Percentiles rank a stretch among this genome's conserved stretches.
Evolutionary conservation across 2,329 filamentous ascomycete genomes (phyloP).

Genomic region (Aspergillus pseudoglaucus): DNA sequence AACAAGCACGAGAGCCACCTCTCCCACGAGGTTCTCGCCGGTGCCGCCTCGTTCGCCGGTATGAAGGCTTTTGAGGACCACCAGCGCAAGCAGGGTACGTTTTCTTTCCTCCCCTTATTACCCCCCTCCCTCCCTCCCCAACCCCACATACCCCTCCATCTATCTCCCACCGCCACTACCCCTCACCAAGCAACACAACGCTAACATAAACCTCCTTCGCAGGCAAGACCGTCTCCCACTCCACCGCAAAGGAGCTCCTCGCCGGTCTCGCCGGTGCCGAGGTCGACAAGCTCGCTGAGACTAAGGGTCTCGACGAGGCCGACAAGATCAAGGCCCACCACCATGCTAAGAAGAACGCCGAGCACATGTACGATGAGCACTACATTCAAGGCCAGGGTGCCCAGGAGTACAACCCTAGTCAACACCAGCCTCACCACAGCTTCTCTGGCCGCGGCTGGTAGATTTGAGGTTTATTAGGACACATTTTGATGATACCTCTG

Average conservation of each 20-base stretch:
- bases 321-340: slow-evolving; percentile 55
- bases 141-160: not conserved
- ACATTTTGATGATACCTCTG: not conserved
- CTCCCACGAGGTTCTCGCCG: slow-evolving; percentile 67
- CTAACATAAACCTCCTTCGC: not conserved
- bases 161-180: too few species aligned
- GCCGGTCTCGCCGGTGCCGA: slow-evolving; percentile 67
- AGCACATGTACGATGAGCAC: slow-evolving; percentile 57
- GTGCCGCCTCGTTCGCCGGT: slow-evolving; percentile 69
- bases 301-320: slow-evolving; percentile 57
- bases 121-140: too few species aligned
- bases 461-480: not conserved
- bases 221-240: slow-evolving; percentile 66
- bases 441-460: slow-evolving; percentile 22
- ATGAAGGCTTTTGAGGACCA: slow-evolving; percentile 75
- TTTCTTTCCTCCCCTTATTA: not conserved
- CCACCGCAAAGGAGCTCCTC: slow-evolving; percentile 70
- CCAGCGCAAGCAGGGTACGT: slow-evolving; percentile 60
- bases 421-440: slow-evolving; percentile 25
- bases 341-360: slow-evolving; percentile 53
- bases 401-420: slow-evolving; percentile 50
- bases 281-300: slow-evolving; percentile 69
- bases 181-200: too few species aligned
- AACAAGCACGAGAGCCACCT: slow-evolving; percentile 55
- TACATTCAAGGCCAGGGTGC: slow-evolving; percentile 43